Evolutionary conservation across 495 filamentous ascomycete genomes (phyloP), one percentile per base, ranked within the genome.

Genomic region (Trypethelium eluteriae): DNA sequence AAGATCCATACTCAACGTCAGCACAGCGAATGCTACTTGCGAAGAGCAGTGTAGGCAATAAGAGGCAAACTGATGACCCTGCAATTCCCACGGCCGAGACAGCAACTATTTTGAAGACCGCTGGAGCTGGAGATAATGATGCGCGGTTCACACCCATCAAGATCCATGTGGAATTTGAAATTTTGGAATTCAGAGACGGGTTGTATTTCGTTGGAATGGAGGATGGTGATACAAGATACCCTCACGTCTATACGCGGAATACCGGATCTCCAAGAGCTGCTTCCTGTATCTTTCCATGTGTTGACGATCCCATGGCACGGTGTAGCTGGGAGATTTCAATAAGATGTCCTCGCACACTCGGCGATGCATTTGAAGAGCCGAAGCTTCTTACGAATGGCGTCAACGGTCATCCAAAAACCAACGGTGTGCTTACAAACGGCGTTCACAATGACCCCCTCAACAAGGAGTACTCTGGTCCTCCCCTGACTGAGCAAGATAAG

Each of bases 291-390:
- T 98, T 98, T 70, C 94, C 94, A 10, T 97, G 93, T 69, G 80
- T 97, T 35, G 95, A 98, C 73, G 89, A 96, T 73, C 81, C 86
- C 3, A 82, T 83, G 36, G 85, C 89, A 39, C 84, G 91, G 64
- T 93, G 87, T 74, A 85, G 85, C 1, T 99, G 93, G 92, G 92
- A 92, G 64, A 78, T 99, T 35, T 88, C 87, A 2, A 88, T 98
- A 67, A 92, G 86, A 50, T 92, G 87, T 70, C 89, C 93, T 12
- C 85, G 86, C 67, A 94, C 91, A 0, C 77, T 98, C 6, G 91
- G 91, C 11, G 92, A 94, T 78, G 86, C 90, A n/a, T 87, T 93
- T 62, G 25, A 47, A 59, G 71, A 69, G 66, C n/a, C 68, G 39
- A 68, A 67, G 10, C 32, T 67, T 14, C 49, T 62, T 34, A 46